These are phyloP conservation scores for Penicillium alfredii DNA, from an alignment of 495 filamentous ascomycete genomes.

Conservation along the genomic window DNA sequence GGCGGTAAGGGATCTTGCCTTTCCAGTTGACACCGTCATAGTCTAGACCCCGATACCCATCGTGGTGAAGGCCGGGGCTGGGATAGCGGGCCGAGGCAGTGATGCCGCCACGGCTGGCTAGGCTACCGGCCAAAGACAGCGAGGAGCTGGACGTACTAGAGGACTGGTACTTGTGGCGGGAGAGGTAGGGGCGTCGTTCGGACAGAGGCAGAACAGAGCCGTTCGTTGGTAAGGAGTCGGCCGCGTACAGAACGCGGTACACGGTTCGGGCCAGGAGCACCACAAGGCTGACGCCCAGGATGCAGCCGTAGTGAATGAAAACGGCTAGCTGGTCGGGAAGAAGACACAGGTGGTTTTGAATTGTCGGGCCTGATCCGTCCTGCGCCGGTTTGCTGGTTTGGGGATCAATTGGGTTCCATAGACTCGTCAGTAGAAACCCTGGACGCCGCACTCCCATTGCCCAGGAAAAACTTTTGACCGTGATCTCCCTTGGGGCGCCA, in stretches of 20 bases:
- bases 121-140: slow-evolving; percentile 20
- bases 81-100: slow-evolving; percentile 22
- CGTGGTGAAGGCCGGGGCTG: slow-evolving; percentile 14
- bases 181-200: slow-evolving; percentile 22
- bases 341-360: slow-evolving; percentile 86
- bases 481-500: slow-evolving; percentile 74
- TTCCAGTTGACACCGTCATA: slow-evolving; percentile 22
- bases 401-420: slow-evolving; percentile 82
- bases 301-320: slow-evolving; percentile 66
- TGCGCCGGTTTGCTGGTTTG: slow-evolving; percentile 51
- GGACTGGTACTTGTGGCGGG: slow-evolving; percentile 22
- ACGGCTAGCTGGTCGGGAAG: slow-evolving; percentile 81
- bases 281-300: slow-evolving; percentile 54
- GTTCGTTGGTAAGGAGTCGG: slow-evolving; percentile 7
- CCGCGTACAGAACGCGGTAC: slow-evolving; percentile 33
- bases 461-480: slow-evolving; percentile 89
- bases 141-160: slow-evolving; percentile 37
- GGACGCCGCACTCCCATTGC: slow-evolving; percentile 93
- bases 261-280: slow-evolving; percentile 57
- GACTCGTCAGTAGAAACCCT: slow-evolving; percentile 78
- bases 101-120: slow-evolving; percentile 29
- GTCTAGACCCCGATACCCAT: slow-evolving; percentile 25
- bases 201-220: slow-evolving; percentile 34
- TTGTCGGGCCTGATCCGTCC: slow-evolving; percentile 42
- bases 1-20: slow-evolving; percentile 16